Evolutionary conservation across 106 monocot species (phyloP).

Genomic region (Dioscorea alata): DNA sequence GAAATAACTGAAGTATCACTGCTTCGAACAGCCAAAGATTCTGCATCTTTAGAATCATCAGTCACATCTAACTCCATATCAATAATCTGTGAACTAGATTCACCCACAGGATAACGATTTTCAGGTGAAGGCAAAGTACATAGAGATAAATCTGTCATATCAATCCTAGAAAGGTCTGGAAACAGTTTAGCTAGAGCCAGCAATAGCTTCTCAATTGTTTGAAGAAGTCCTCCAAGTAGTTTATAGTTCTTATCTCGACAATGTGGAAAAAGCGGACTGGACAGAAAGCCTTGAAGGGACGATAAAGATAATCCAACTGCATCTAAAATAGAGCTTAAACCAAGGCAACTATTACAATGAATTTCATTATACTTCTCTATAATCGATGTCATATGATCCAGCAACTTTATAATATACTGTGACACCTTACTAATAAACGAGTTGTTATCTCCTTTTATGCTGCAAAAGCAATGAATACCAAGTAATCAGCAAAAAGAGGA

Average conservation of each 20-base stretch:
- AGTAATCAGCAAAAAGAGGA: too few species aligned
- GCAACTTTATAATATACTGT: slow-evolving; percentile 27
- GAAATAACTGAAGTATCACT: slow-evolving; percentile 19
- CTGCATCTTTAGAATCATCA: slow-evolving; percentile 43
- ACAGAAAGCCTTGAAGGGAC: slow-evolving; percentile 44
- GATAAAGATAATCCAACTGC: slow-evolving; percentile 33
- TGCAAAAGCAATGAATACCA: slow-evolving; percentile 11
- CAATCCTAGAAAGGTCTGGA: slow-evolving; percentile 10
- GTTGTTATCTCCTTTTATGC: slow-evolving; percentile 31
- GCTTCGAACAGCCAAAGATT: slow-evolving; percentile 25
- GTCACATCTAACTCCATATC: slow-evolving; percentile 77
- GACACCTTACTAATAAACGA: slow-evolving; percentile 15
- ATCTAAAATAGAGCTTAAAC: slow-evolving; percentile 28
- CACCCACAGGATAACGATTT: slow-evolving; percentile 18
- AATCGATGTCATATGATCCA: slow-evolving; percentile 32
- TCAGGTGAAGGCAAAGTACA: slow-evolving; percentile 15
- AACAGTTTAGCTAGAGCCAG: slow-evolving; percentile 42
- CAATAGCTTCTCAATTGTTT: slow-evolving; percentile 58
- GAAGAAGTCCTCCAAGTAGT: slow-evolving; percentile 18
- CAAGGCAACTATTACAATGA: slow-evolving; percentile 12
- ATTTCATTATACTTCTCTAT: slow-evolving; percentile 51
- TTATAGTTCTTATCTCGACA: slow-evolving; percentile 18
- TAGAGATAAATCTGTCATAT: slow-evolving; percentile 12
- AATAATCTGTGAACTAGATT: slow-evolving; percentile 27
- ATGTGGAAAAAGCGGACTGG: slow-evolving; percentile 50